Conservation (phyloP, 148 eudicot genomes). For the Silene uniflora region DNA sequence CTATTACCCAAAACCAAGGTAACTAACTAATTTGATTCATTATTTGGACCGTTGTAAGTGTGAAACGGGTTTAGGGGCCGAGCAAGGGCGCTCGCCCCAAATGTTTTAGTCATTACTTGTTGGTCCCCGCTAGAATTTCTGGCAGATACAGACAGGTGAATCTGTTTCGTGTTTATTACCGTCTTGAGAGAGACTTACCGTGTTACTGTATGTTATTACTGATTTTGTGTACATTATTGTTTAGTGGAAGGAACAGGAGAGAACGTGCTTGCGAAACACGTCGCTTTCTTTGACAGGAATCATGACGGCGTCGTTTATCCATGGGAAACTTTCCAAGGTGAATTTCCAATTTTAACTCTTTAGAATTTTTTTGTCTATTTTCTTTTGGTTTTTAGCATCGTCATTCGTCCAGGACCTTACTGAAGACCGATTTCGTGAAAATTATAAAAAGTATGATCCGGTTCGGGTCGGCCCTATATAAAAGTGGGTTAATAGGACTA, state of each 20-base stretch:
- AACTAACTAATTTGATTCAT: not conserved
- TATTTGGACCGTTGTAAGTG: not conserved
- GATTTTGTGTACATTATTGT: not conserved
- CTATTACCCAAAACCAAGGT: slow-evolving; percentile 2
- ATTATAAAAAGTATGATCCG: no score
- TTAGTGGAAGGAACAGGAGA: slow-evolving; percentile 25
- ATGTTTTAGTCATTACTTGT: no score
- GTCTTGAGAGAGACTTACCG: not conserved
- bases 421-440: no score
- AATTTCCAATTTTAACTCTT: not conserved
- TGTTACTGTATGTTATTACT: no score
- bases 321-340: slow-evolving; percentile 74
- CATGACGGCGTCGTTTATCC: slow-evolving; percentile 77
- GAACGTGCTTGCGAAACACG: slow-evolving; percentile 58
- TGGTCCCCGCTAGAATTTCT: no score
- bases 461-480: no score
- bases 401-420: no score
- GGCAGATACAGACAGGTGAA: no score
- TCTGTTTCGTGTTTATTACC: not conserved
- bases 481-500: no score
- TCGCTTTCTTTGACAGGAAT: slow-evolving; percentile 63
- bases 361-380: not conserved
- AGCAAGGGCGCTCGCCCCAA: no score
- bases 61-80: no score
- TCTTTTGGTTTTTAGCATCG: no score